Conservation (phyloP, 257 asterid genomes). For the Gardenia jasminoides region DNA sequence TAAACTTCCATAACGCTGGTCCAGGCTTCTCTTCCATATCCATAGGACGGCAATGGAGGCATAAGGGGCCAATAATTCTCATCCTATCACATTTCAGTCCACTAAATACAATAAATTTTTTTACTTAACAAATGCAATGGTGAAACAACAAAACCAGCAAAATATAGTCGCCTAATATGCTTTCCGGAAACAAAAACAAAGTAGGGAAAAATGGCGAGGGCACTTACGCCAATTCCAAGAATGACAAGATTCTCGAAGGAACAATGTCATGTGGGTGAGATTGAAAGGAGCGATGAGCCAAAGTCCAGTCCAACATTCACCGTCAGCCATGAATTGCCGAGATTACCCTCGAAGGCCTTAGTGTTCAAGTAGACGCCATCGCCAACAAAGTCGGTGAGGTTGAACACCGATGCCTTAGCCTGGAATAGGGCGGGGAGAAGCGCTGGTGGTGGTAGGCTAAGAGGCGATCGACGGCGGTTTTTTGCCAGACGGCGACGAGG, state of each 20-base stretch:
- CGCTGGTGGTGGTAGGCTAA: slow-evolving; percentile 21
- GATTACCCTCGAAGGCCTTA: slow-evolving; percentile 43
- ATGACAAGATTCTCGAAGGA: slow-evolving; percentile 50
- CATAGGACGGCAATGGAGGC: slow-evolving; percentile 98
- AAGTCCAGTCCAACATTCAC: slow-evolving; percentile 45
- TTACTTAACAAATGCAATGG: no score
- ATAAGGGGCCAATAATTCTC: slow-evolving; percentile 87
- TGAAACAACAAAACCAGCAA: no score
- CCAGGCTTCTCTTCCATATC: slow-evolving; percentile 93
- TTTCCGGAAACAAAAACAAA: background rate
- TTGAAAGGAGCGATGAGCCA: slow-evolving; percentile 57
- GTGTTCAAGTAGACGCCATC: slow-evolving; percentile 46
- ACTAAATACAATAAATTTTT: no score
- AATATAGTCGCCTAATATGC: no score
- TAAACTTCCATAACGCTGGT: slow-evolving; percentile 90
- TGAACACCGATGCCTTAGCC: slow-evolving; percentile 39
- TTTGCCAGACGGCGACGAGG: slow-evolving; percentile 60
- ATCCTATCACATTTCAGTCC: slow-evolving; percentile 40
- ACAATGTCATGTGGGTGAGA: slow-evolving; percentile 49
- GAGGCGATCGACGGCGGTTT: slow-evolving; percentile 50
- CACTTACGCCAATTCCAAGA: slow-evolving; percentile 46
- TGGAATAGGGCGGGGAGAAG: slow-evolving; percentile 40
- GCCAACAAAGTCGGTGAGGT: slow-evolving; percentile 53
- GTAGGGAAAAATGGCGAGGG: background rate
- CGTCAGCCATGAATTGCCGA: slow-evolving; percentile 35